Evolutionary conservation across 2,329 filamentous ascomycete species (phyloP), one percentile per base, ranked within the genome.

Genomic region (Trichoderma cornu-damae): DNA sequence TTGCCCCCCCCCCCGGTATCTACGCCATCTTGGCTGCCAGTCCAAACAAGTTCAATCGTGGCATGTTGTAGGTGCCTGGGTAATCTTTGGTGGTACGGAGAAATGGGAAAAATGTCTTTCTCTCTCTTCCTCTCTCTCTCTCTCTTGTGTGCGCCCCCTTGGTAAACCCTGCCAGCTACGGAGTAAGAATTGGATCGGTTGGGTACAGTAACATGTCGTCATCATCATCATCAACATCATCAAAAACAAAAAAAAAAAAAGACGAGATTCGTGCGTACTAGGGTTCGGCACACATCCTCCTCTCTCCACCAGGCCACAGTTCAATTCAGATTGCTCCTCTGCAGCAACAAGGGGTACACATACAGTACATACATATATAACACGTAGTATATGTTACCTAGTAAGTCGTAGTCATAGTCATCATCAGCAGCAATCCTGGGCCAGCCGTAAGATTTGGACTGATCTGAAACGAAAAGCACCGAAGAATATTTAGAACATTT

Each of bases 401-500:
- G n/a, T n/a, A n/a, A n/a, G n/a, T n/a, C n/a, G n/a, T n/a, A n/a
- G n/a, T n/a, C n/a, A 42, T 42, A 14, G 48, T 42, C 44, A 44
- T 18, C 16, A 35, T n/a, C n/a, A n/a, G n/a, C n/a, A n/a, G n/a
- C 6, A 24, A 38, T n/a, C 52, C 43, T 55, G 43, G 24, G 16
- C 22, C 5, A 4, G n/a, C 54, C 32, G 32, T 51, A 44, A 46
- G 38, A 57, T 57, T n/a, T 51, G 22, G 28, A 20, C 28, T 30
- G 20, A 50, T 57, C 54, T 57, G 54, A 57, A 57, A 57, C 54
- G 34, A 38, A 24, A 53, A 44, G 50, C 50, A 53, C 42, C 42
- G 54, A 57, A 44, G 38, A 32, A 44, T 44, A 28, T 44, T 12
- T 44, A 20, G n/a, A 35, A 38, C n/a, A 26, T 7, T n/a, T 20